phyloP scores from a whole-genome alignment of 2,329 filamentous ascomycete genomes.

The Alternaria novae-zelandiae region DNA sequence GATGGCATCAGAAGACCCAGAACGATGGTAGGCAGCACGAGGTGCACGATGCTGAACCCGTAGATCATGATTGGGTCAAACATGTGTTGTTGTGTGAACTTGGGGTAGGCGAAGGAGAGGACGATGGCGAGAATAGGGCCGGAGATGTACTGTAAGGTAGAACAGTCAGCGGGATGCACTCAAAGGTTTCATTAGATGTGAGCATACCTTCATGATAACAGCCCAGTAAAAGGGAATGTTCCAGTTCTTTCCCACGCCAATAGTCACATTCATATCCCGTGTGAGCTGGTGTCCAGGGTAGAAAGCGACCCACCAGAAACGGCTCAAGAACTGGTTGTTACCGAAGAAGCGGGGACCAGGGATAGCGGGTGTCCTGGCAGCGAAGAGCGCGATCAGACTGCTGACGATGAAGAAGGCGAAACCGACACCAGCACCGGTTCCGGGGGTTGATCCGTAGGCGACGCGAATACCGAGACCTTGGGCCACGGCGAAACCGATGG shows the following conservation, averaged over 20 bases:
- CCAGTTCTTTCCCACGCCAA: conserved; percentile 61
- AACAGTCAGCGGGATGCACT: not conserved
- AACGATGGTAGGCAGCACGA: conserved; percentile 4
- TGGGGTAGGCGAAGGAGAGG: conserved; percentile 31
- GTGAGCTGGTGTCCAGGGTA: conserved; percentile 63
- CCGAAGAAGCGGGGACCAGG: conserved; percentile 50
- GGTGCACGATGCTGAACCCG: conserved; percentile 28
- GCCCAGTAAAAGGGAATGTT: conserved; percentile 58
- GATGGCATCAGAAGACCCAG: not conserved
- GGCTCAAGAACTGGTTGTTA: conserved; percentile 17
- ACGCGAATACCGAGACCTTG: conserved; percentile 57
- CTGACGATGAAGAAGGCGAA: conserved; percentile 57
- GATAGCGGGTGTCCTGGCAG: conserved; percentile 52
- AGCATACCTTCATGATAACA: conserved; percentile 3
- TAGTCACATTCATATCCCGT: conserved; percentile 60
- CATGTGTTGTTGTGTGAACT: conserved; percentile 20
- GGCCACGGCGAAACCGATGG: conserved; percentile 57
- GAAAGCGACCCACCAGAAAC: conserved; percentile 54
- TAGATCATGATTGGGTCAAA: conserved; percentile 33
- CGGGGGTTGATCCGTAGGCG: conserved; percentile 51
- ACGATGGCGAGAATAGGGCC: conserved; percentile 32
- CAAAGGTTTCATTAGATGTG: no score
- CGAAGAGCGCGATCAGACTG: conserved; percentile 42
- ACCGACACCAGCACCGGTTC: conserved; percentile 56
- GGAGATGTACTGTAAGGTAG: conserved; percentile 17